Evolutionary conservation across 2,329 filamentous ascomycete genomes (phyloP).

Genomic region (Ceratocystis ficicola): DNA sequence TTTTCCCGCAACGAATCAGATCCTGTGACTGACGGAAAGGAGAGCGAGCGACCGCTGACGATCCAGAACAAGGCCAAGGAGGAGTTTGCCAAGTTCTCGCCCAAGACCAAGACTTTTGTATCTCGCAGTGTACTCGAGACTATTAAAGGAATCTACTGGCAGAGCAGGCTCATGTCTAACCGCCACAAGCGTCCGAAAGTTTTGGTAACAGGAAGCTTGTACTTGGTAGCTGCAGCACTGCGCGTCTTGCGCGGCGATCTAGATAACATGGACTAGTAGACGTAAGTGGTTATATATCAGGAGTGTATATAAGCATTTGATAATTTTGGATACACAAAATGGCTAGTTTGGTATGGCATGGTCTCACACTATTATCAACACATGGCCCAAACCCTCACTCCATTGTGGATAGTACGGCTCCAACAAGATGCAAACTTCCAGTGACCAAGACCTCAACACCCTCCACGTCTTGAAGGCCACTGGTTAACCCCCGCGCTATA

Average conservation of each 20-base stretch:
- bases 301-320: neutral
- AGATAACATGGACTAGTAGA: conserved; percentile 16
- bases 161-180: conserved; percentile 27
- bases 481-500: conserved; percentile 32
- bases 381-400: conserved; percentile 34
- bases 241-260: conserved; percentile 18
- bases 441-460: conserved; percentile 43
- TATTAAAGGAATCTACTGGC: conserved; percentile 42
- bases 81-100: conserved; percentile 46
- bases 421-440: conserved; percentile 52
- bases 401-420: conserved; percentile 40
- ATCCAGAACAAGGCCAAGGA: conserved; percentile 57
- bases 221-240: conserved; percentile 69
- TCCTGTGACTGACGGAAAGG: conserved; percentile 26
- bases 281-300: neutral
- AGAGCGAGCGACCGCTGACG: conserved; percentile 34
- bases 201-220: conserved; percentile 70
- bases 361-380: neutral
- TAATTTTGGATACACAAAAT: neutral
- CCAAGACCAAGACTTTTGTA: conserved; percentile 36
- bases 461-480: conserved; percentile 28
- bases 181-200: conserved; percentile 40
- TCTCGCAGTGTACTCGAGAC: conserved; percentile 61
- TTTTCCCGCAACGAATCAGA: conserved; percentile 60
- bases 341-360: neutral